Evolutionary conservation across 371 early-diverging fungal species (phyloP), one percentile per base, ranked within the genome.

Genomic region (Rhizopus stolonifer): DNA sequence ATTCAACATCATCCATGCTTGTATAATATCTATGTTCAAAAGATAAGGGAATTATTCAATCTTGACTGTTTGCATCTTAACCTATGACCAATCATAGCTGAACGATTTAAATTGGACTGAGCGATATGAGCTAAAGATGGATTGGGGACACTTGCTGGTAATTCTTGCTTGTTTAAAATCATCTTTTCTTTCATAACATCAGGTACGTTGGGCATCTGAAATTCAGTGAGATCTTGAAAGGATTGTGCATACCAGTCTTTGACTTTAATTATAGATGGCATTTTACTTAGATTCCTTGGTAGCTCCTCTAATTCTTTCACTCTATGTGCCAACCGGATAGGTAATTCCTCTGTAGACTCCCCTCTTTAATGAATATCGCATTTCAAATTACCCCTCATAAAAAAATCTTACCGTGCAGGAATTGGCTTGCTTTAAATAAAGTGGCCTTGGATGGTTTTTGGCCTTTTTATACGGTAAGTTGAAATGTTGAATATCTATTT

Each of bases 181-280:
- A 67, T 58, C 52, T 54, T 58, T 36, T 65, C 59, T 50, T 61
- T 67, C 55, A 69, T 60, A 14, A 54, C 10, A 11, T 65, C 56
- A 0, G 81, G 70, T 46, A 86, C 70, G 40, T 81, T 82, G 3
- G 86, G 83, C 54, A 60, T 66, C n/a, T 88, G 84, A 45, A 93
- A 81, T 49, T 88, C 82, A 25, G 85, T 72, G 25, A 93, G 70
- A 13, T 93, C 93, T 76, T 83, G 57, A 46, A 72, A 97, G 17
- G 91, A 91, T 53, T 95, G 91, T 24, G 93, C 87, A 68, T 98
- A 98, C 98, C 95, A 95, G 56, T 93, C 79, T 70, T 94, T 94
- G 18, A 98, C 98, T 36, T 84, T 82, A 44, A 82, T 56, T 46
- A 98, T 90, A 24, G 91, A 89, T 14, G 90, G 91, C 96, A 95